phyloP scores from a whole-genome alignment of 1,284 basidiomycete species.

The Sanghuangporus weigelae region DNA sequence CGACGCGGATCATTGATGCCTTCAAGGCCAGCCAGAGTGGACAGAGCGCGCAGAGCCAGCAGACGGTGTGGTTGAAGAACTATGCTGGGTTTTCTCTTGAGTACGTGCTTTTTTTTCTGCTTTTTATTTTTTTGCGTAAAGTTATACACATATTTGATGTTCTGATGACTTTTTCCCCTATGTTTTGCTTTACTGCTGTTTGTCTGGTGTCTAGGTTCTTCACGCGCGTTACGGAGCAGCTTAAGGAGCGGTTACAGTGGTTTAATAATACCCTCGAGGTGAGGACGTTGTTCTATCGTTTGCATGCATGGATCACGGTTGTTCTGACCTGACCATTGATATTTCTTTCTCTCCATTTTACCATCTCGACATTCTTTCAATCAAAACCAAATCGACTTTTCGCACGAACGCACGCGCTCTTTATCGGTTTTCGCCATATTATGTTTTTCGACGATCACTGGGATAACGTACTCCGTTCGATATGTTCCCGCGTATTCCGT shows the following conservation, averaged over 20 bases:
- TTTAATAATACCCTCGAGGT: conserved; percentile 80
- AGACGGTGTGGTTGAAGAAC: conserved; percentile 63
- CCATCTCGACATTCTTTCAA: neutral
- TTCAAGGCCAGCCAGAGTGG: conserved; percentile 57
- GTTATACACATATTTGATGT: neutral
- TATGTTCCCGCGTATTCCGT: too few species aligned
- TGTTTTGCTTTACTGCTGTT: neutral
- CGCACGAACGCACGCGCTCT: too few species aligned
- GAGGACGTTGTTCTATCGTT: conserved; percentile 18
- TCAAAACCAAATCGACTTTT: neutral
- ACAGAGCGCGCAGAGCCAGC: conserved; percentile 29
- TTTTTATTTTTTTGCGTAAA: neutral
- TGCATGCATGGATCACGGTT: neutral
- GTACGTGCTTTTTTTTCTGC: conserved; percentile 35
- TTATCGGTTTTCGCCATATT: too few species aligned
- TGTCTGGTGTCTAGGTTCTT: conserved; percentile 51
- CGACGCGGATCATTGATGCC: conserved; percentile 69
- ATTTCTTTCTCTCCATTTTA: neutral
- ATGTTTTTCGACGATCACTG: too few species aligned
- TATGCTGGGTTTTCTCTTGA: conserved; percentile 79
- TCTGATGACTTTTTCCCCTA: neutral
- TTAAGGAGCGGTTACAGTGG: conserved; percentile 66
- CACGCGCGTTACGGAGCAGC: conserved; percentile 62
- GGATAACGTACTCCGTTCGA: too few species aligned
- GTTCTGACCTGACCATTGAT: conserved; percentile 1